phyloP scores from a whole-genome alignment of 1,284 basidiomycete genomes.

The Puccinia hordei region DNA sequence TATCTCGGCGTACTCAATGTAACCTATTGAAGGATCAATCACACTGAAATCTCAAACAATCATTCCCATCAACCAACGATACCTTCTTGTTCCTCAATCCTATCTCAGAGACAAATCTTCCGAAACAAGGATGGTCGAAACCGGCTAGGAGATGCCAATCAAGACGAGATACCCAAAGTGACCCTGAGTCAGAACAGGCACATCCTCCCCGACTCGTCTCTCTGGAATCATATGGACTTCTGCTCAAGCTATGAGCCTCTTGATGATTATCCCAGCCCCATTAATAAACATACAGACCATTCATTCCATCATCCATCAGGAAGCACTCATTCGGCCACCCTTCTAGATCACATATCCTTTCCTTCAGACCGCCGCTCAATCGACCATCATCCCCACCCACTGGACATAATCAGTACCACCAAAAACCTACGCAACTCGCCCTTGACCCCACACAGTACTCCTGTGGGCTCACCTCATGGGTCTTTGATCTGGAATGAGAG shows the following conservation, averaged over 20 bases:
- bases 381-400: not conserved
- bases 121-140: constrained; percentile 48
- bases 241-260: too few species aligned
- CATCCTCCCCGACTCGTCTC: constrained; percentile 90
- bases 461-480: constrained; percentile 50
- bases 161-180: constrained; percentile 67
- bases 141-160: constrained; percentile 15
- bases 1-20: constrained; percentile 98
- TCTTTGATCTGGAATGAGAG: constrained; percentile 26
- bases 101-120: constrained; percentile 55
- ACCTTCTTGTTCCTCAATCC: constrained; percentile 1
- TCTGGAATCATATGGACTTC: constrained; percentile 57
- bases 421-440: constrained; percentile 52
- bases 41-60: constrained; percentile 36
- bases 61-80: constrained; percentile 51
- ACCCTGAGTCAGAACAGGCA: constrained; percentile 88
- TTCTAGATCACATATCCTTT: not conserved
- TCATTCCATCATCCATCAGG: not conserved
- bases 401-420: constrained; percentile 25
- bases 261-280: too few species aligned
- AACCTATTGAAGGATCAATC: constrained; percentile 69
- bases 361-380: too few species aligned
- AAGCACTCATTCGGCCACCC: not conserved
- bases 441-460: constrained; percentile 52
- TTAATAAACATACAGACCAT: too few species aligned